Conservation (phyloP, 345 rosid genomes). For the Anacardium occidentale region DNA sequence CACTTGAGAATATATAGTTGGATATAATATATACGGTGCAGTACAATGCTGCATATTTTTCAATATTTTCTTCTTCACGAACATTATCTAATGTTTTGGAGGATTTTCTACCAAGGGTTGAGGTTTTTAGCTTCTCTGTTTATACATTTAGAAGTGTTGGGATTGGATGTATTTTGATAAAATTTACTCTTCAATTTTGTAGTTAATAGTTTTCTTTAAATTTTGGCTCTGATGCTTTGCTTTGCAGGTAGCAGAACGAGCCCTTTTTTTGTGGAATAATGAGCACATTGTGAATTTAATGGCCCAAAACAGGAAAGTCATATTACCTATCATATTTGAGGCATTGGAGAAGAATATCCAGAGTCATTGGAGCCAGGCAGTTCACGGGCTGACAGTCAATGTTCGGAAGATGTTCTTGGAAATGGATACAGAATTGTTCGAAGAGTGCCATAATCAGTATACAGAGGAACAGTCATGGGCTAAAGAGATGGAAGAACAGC, state of each 20-base stretch:
- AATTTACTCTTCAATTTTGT: too few species aligned
- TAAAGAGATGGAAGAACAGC: conserved; percentile 62
- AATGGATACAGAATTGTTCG: conserved; percentile 76
- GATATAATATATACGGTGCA: neutral
- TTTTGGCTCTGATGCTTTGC: conserved; percentile 18
- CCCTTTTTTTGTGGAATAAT: conserved; percentile 88
- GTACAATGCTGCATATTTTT: neutral
- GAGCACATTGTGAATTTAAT: conserved; percentile 78
- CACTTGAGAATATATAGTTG: neutral
- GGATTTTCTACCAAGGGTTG: neutral
- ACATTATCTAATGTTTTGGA: neutral
- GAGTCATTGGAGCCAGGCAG: conserved; percentile 86
- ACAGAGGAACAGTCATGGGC: conserved; percentile 62
- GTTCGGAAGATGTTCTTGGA: conserved; percentile 83
- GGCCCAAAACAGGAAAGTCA: conserved; percentile 64
- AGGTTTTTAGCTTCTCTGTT: neutral
- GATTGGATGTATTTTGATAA: neutral
- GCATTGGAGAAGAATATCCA: conserved; percentile 76
- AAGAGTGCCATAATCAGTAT: conserved; percentile 63
- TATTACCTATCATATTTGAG: conserved; percentile 68
- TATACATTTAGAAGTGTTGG: neutral
- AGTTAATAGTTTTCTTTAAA: neutral
- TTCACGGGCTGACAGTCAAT: conserved; percentile 73
- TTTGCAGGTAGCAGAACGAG: conserved; percentile 85
- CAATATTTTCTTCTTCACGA: neutral